Evolutionary conservation across 345 rosid species (phyloP), one percentile per base, ranked within the genome.

Genomic region (Lumnitzera racemosa): DNA sequence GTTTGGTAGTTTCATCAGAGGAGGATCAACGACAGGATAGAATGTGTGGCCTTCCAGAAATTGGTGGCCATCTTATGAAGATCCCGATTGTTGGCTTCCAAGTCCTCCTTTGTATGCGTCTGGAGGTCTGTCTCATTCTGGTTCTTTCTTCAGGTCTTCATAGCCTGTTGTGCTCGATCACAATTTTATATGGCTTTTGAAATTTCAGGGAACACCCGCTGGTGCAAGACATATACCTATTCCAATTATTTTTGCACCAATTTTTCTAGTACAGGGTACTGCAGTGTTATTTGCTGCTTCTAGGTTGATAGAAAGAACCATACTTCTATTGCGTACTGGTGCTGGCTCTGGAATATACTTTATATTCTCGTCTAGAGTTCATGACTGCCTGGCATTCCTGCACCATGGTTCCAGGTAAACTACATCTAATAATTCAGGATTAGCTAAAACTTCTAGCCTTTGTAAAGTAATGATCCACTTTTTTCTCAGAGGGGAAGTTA

Each of bases 331-430:
- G 48, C 80, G 79, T 10, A 83, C 81, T 12, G 97, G 83, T 69
- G 81, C 88, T 80, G 79, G 86, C 56, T 49, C 85, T 2, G 97
- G 96, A 70, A 67, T 78, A 23, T 94, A 86, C 74, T 87, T 82
- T 74, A 78, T 85, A 70, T 76, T 80, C 73, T 82, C 92, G 25
- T 75, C 96, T 25, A 63, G 80, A 67, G 81, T 73, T 61, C 90
- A 86, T 67, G 96, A 90, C 72, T 94, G 83, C 81, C 67, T 90
- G 61, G 92, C 90, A 43, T 88, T 94, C 78, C 64, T 90, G 80
- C 95, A 88, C 72, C 99, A 90, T 78, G 99, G 99, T 69, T 86
- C 97, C 59, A 89, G 97, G 99, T 94, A 81, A 27, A 71, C n/a
- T 43, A 36, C 47, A 59, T 15, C 52, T 47, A 63, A 56, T 16